Evolutionary conservation across 1,139 yeast species (phyloP).

Genomic region (Diutina pseudorugosa): DNA sequence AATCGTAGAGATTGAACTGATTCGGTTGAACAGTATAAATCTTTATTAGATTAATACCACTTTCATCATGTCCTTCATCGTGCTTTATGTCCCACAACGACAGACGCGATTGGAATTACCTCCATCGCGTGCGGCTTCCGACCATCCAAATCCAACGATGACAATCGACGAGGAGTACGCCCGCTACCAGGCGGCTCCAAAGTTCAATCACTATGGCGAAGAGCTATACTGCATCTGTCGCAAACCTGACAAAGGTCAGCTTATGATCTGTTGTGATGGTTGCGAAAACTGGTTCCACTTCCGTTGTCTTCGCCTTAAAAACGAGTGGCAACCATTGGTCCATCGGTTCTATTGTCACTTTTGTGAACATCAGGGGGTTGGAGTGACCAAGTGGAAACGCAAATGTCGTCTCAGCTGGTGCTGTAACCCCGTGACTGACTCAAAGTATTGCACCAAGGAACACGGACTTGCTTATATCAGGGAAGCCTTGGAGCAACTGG

Average conservation of each 20-base stretch:
- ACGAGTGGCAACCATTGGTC: constrained; percentile 43
- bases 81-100: too few species aligned
- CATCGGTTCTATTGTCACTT: constrained; percentile 63
- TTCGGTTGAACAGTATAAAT: too few species aligned
- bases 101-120: background rate
- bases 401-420: constrained; percentile 61
- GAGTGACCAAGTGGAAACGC: constrained; percentile 53
- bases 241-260: constrained; percentile 65
- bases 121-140: background rate
- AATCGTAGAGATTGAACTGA: too few species aligned
- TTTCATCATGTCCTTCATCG: too few species aligned
- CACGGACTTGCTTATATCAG: constrained; percentile 57
- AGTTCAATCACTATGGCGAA: constrained; percentile 36
- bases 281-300: constrained; percentile 97
- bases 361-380: constrained; percentile 43
- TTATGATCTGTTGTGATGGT: constrained; percentile 89
- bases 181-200: constrained; percentile 29
- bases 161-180: constrained; percentile 18
- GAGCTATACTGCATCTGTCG: constrained; percentile 75
- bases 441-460: constrained; percentile 66
- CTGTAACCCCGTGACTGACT: constrained; percentile 39
- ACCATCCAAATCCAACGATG: background rate
- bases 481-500: constrained; percentile 9
- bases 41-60: too few species aligned
- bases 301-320: constrained; percentile 53